These are phyloP conservation scores for Torulaspora gathmanii DNA, from an alignment of 805 yeast genomes.

Conservation along the genomic window DNA sequence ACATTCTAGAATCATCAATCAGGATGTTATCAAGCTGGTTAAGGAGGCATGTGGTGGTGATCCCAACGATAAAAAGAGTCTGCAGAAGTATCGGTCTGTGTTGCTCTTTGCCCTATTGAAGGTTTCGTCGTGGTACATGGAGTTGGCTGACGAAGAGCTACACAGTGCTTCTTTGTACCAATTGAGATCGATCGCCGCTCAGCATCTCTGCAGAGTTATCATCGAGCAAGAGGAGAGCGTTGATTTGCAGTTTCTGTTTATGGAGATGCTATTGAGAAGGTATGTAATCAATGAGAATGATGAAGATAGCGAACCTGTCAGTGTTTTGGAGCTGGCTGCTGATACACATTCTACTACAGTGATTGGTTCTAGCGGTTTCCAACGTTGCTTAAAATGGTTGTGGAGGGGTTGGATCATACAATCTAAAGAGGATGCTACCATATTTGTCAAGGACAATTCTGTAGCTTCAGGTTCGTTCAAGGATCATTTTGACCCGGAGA, in stretches of 20 bases:
- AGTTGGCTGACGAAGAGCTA: constrained; percentile 53
- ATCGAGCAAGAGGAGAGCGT: constrained; percentile 57
- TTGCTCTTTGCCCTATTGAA: constrained; percentile 66
- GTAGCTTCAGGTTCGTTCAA: constrained; percentile 50
- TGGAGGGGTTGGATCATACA: constrained; percentile 95
- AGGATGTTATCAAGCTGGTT: constrained; percentile 54
- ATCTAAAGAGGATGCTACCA: constrained; percentile 60
- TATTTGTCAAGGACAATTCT: constrained; percentile 60
- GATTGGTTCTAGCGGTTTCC: constrained; percentile 77
- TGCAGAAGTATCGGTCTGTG: constrained; percentile 61
- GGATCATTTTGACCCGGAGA: constrained; percentile 72
- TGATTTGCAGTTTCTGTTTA: constrained; percentile 48
- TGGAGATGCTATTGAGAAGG: constrained; percentile 72
- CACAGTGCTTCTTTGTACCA: constrained; percentile 61
- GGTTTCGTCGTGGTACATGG: constrained; percentile 75
- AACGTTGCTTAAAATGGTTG: constrained; percentile 80
- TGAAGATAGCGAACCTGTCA: constrained; percentile 57
- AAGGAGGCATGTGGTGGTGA: constrained; percentile 77
- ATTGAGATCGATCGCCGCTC: constrained; percentile 65
- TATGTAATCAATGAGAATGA: constrained; percentile 62
- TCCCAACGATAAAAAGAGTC: constrained; percentile 49
- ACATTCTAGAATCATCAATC: constrained; percentile 56
- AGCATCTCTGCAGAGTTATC: constrained; percentile 61
- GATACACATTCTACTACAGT: constrained; percentile 77
- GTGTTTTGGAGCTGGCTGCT: constrained; percentile 78